Conservation (phyloP, 495 filamentous ascomycete genomes). For the Penicillium samsonianum region DNA sequence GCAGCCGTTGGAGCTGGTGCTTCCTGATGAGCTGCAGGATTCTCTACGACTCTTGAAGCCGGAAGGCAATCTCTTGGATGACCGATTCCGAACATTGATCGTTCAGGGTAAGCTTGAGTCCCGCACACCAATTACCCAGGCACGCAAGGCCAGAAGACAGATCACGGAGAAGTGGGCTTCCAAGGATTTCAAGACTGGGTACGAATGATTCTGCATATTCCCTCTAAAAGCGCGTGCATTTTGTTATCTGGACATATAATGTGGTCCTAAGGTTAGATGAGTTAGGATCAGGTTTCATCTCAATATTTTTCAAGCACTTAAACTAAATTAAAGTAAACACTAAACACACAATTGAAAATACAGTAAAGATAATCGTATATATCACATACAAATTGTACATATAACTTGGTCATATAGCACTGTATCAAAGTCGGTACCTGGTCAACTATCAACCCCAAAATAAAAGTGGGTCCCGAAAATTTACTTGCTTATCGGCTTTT, state of each 20-base stretch:
- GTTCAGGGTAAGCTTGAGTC: conserved; percentile 87
- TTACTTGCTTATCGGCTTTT: conserved; percentile 17
- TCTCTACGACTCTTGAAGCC: conserved; percentile 86
- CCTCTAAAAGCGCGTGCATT: conserved; percentile 31
- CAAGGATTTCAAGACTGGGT: conserved; percentile 78
- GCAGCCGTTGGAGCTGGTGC: conserved; percentile 79
- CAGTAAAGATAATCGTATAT: neutral
- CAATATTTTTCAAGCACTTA: conserved; percentile 1
- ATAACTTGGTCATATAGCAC: neutral
- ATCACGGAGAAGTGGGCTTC: conserved; percentile 94
- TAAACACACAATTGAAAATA: neutral
- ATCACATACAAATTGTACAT: neutral
- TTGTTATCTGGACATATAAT: conserved; percentile 34
- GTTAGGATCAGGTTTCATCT: conserved; percentile 5
- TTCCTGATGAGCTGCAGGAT: conserved; percentile 92
- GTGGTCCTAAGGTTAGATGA: conserved; percentile 8
- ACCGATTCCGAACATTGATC: conserved; percentile 85
- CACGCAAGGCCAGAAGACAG: conserved; percentile 74
- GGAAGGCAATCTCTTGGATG: conserved; percentile 89
- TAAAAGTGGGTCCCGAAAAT: conserved; percentile 19
- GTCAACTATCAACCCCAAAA: conserved; percentile 6
- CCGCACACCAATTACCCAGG: conserved; percentile 71
- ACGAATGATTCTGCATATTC: conserved; percentile 32
- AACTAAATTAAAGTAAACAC: neutral
- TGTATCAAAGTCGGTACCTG: neutral